Base-by-base conservation (phyloP, 768 basidiomycete genomes). In the Dacryopinax spathularia region DNA sequence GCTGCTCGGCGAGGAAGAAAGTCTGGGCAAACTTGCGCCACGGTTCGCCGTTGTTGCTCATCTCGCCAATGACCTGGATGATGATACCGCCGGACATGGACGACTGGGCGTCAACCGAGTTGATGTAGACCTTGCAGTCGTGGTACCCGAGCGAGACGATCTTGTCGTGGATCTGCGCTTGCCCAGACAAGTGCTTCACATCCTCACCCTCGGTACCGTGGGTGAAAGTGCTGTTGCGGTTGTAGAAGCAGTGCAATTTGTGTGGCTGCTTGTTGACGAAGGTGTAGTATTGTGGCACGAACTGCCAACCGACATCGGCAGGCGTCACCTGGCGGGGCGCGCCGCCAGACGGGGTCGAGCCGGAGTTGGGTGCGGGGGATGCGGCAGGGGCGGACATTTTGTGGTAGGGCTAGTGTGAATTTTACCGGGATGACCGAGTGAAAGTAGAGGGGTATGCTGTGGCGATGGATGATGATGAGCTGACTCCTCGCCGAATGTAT, bases 21-120 rank as follows among this genome's bases (percentile, higher is more conserved):
- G 95, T 97, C 78, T 99, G 96, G 12, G 93, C 94, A 70, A 99
- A 99, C 78, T 98, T 99, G 72, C 88, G 85, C 96, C 96, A 99
- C 3, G 89, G 81, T 62, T 88, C 89, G 64, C 83, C 82, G 67
- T 84, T 82, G 77, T 98, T 98, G 61, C 90, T 91, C 89, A 98
- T 94, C 79, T 99, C 96, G 69, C 96, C 96, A 72, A 95, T 95
- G 75, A 97, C 96, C 75, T 98, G 94, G 75, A 99, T 94, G 79
- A 97, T 89, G 76, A 99, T 97, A 44, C 96, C 96, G 66, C 89
- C 88, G 68, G 88, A 88, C 64, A 90, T 89, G 56, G 92, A 95
- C 61, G 91, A 88, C 75, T 98, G 95, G 15, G 93, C 91, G 75
- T 98, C 95, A 66, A 99, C 96, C 6, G 92, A 95, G 77, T 96